Evolutionary conservation across 352 stramenopile genomes (phyloP).

Genomic region (Aphanomyces cochlioides): DNA sequence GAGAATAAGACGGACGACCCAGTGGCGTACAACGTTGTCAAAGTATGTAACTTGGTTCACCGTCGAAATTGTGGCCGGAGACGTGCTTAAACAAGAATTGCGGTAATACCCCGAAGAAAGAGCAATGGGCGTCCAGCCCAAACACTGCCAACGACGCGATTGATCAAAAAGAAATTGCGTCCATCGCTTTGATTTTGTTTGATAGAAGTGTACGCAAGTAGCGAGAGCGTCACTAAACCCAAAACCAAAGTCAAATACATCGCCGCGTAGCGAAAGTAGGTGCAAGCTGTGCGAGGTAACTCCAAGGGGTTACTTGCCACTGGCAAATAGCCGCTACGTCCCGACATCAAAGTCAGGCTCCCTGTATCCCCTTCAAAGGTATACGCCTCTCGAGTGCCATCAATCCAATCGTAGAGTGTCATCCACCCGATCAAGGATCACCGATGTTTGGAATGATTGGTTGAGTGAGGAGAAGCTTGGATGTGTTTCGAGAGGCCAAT

Average conservation of each 20-base stretch:
- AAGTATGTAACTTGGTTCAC: not conserved
- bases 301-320: slow-evolving; percentile 16
- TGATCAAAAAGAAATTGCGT: slow-evolving; percentile 5
- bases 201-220: not conserved
- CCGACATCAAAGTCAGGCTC: slow-evolving; percentile 13
- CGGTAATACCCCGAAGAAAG: slow-evolving; percentile 10
- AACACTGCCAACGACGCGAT: slow-evolving; percentile 14
- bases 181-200: not conserved
- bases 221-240: not conserved
- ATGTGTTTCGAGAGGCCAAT: not conserved
- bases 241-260: slow-evolving; percentile 21
- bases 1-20: not conserved
- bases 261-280: slow-evolving; percentile 20
- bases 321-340: not conserved
- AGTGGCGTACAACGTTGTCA: not conserved
- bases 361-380: slow-evolving; percentile 14
- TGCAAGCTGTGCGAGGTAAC: slow-evolving; percentile 16
- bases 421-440: not conserved
- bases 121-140: slow-evolving; percentile 20
- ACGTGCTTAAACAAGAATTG: not conserved
- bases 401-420: not conserved
- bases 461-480: not conserved
- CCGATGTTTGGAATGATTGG: not conserved
- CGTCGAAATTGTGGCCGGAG: not conserved
- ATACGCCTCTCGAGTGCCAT: slow-evolving; percentile 7